Conservation (phyloP, 495 filamentous ascomycete species). For the Penicillium samsonianum region DNA sequence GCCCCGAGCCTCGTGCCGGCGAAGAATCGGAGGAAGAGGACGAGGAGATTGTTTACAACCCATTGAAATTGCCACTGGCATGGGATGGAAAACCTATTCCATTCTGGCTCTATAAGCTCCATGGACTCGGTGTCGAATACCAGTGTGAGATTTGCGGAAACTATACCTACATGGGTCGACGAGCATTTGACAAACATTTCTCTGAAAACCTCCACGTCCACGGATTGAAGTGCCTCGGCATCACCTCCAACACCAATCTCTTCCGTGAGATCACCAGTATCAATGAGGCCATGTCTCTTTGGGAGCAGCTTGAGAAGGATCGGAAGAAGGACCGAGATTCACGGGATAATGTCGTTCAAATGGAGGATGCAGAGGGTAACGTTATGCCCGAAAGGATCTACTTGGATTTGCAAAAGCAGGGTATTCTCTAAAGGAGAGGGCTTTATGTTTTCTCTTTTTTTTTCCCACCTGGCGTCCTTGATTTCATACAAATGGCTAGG, state of each 20-base stretch:
- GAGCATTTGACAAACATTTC: constrained; percentile 98
- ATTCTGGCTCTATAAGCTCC: constrained; percentile 97
- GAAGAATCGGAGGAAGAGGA: constrained; percentile 65
- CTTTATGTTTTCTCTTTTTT: background rate
- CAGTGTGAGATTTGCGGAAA: constrained; percentile 96
- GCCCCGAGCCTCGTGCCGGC: constrained; percentile 50
- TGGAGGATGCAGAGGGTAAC: constrained; percentile 97
- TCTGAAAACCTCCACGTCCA: constrained; percentile 90
- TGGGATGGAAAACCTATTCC: constrained; percentile 99
- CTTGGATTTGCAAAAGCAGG: constrained; percentile 69
- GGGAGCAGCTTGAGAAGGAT: constrained; percentile 90
- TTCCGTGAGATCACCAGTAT: constrained; percentile 95
- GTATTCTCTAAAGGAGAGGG: constrained; percentile 42
- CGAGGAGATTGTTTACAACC: constrained; percentile 92
- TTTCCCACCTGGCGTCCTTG: constrained; percentile 6
- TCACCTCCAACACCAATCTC: constrained; percentile 80
- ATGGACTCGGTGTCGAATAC: constrained; percentile 93
- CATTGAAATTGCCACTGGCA: constrained; percentile 88
- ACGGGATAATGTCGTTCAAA: constrained; percentile 86
- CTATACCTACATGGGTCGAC: constrained; percentile 93
- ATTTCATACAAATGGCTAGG: constrained; percentile 9
- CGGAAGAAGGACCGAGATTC: constrained; percentile 74
- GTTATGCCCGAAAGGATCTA: constrained; percentile 99
- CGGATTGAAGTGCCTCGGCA: constrained; percentile 88
- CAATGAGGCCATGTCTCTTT: constrained; percentile 80